Evolutionary conservation across 768 basidiomycete species (phyloP), one percentile per base, ranked within the genome.

Genomic region (Boletus tylopilopsis): DNA sequence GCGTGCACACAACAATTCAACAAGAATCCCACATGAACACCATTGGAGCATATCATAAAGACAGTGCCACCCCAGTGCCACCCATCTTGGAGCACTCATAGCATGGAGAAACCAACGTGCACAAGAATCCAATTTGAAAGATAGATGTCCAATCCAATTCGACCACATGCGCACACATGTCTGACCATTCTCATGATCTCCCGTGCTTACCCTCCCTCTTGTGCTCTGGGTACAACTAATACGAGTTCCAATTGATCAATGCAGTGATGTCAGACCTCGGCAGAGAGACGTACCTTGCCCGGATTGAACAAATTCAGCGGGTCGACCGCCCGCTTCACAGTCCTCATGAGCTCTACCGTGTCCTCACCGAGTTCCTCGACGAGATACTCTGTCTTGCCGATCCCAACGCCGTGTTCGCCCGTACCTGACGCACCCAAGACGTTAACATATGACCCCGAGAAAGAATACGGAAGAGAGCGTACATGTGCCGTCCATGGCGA

Each of bases 341-440:
- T 79, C 71, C 81, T 82, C 92, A 96, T 93, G 10, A 95, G 71
- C 40, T 81, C 79, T 11, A 96, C 84, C 0, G 93, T 94, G 5
- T 82, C 84, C 39, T 72, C 73, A 0, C 94, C 94, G 1, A 97
- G 77, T 64, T 97, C 94, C n/a, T 84, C 76, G 16, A 71, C 64
- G 2, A 97, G 77, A 66, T 90, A 95, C 60, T 87, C 80, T 58
- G 82, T 86, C 72, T 94, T 94, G 10, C 91, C 91, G 7, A 93
- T 68, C 1, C 92, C 91, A 13, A 94, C 85, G 0, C 91, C 91
- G 64, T 94, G 91, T 64, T 94, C 90, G 9, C 90, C 89, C 4
- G 87, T 89, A 57, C 85, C 85, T 89, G 53, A 10, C 22, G 12
- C 21, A 5, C 21, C 23, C 24, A 21, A 46, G 45, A 48, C 11